Base-by-base conservation (phyloP, 495 filamentous ascomycete genomes). In the Platismatia glauca region DNA sequence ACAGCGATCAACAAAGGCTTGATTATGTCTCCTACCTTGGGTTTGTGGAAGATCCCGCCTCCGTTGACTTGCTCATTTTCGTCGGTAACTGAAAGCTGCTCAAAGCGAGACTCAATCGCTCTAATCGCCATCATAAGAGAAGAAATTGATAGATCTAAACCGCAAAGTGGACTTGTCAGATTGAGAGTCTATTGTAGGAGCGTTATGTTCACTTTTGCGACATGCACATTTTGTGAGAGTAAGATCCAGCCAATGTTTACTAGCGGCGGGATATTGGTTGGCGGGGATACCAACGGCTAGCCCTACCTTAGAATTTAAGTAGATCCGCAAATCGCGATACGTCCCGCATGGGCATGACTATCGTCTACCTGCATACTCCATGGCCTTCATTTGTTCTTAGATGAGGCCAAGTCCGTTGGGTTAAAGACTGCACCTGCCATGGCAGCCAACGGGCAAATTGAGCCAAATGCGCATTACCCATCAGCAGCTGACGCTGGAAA, bases 51-150 rank as follows among this genome's bases (percentile, higher is more conserved):
- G 35, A 70, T 52, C 18, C 77, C 75, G 38, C 70, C 74, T 52
- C 72, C 77, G 64, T 80, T 76, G 41, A 74, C 71, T 48, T 73
- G 74, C 9, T 89, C 87, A 66, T 89, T 90, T 69, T 93, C 90
- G 69, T 91, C 90, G 66, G 86, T 88, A 41, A 95, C 86, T 22
- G 89, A 85, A 72, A 94, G 76, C 66, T 83, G 85, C 82, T 91
- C 90, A 69, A 95, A 86, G 57, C 88, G 86, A 76, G 88, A 77
- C 71, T 95, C 90, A 18, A 95, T 73, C 46, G 79, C 79, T 67
- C 81, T 81, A 43, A 81, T 79, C 43, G 82, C 75, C 84, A 86
- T 86, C 22, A 38, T 66, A 22, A 33, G 18, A 33, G 9, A 13
- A 20, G 5, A 15, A 15, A 9, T 31, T 53, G 27, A 16, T 53